Evolutionary conservation across 768 basidiomycete species (phyloP).

Genomic region (Tephrocybe sp.): DNA sequence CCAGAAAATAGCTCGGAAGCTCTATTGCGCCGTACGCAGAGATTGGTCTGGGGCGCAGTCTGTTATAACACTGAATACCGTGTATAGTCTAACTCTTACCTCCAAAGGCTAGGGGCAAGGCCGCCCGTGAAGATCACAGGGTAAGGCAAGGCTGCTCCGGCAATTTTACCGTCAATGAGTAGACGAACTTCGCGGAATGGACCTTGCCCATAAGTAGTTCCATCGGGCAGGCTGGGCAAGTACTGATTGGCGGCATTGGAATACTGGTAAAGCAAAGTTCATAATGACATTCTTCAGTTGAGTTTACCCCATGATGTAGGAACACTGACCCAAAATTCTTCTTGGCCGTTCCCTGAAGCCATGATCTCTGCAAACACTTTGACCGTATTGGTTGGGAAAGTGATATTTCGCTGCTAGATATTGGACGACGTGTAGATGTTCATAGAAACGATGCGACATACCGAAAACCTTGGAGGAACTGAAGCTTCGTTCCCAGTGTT

Average conservation of each 20-base stretch:
- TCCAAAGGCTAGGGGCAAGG: constrained; percentile 67
- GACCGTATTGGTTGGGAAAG: constrained; percentile 66
- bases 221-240: constrained; percentile 49
- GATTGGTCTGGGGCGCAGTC: constrained; percentile 49
- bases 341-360: constrained; percentile 56
- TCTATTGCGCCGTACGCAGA: constrained; percentile 75
- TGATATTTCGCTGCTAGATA: constrained; percentile 54
- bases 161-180: constrained; percentile 43
- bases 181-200: constrained; percentile 50
- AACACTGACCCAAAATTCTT: constrained; percentile 73
- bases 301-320: background rate
- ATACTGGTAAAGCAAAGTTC: constrained; percentile 43
- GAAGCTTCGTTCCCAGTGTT: constrained; percentile 69
- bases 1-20: constrained; percentile 74
- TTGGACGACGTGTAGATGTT: background rate
- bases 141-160: constrained; percentile 49
- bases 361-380: constrained; percentile 68
- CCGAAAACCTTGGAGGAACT: constrained; percentile 72
- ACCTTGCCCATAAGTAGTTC: constrained; percentile 39
- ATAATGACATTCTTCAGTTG: background rate
- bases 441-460: constrained; percentile 23
- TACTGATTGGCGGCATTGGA: constrained; percentile 64
- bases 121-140: constrained; percentile 76
- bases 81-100: constrained; percentile 31
- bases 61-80: background rate